These are phyloP conservation scores for Fusarium ambrosium DNA, from an alignment of 2,329 filamentous ascomycete genomes.

Conservation along the genomic window DNA sequence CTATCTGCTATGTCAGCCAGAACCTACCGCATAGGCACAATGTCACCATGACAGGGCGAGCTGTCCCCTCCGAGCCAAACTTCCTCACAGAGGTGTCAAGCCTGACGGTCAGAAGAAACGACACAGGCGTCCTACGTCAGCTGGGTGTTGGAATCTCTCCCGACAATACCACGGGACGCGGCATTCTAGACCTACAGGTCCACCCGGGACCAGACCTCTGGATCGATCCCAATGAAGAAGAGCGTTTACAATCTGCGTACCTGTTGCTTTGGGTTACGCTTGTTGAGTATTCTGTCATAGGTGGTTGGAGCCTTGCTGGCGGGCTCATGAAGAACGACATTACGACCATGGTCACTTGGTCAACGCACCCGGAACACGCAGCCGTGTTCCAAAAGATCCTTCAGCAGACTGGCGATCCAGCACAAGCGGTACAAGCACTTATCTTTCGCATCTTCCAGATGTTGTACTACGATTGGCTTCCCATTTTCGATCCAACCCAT, in stretches of 20 bases:
- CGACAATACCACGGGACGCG: not conserved
- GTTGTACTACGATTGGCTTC: conserved; percentile 16
- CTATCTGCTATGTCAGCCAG: conserved; percentile 2
- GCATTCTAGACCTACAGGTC: conserved; percentile 6
- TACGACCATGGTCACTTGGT: conserved; percentile 2
- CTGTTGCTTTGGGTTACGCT: not conserved
- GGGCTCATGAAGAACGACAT: not conserved
- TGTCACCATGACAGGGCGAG: conserved; percentile 19
- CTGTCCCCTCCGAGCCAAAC: not conserved
- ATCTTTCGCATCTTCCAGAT: conserved; percentile 22
- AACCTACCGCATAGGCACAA: not conserved
- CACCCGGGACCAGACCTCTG: not conserved
- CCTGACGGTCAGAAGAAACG: not conserved
- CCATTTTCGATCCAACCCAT: not conserved
- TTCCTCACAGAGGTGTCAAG: conserved; percentile 4
- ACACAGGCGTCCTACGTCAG: not conserved
- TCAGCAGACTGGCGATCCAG: conserved; percentile 11
- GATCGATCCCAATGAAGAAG: not conserved
- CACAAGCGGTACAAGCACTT: not conserved
- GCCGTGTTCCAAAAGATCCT: conserved; percentile 18
- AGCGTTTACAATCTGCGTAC: not conserved
- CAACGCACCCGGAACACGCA: conserved; percentile 14
- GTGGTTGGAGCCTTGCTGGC: conserved; percentile 12
- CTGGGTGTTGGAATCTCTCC: not conserved
- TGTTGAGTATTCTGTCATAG: not conserved